phyloP scores from a whole-genome alignment of 345 rosid species.

The Euphorbia lathyris region DNA sequence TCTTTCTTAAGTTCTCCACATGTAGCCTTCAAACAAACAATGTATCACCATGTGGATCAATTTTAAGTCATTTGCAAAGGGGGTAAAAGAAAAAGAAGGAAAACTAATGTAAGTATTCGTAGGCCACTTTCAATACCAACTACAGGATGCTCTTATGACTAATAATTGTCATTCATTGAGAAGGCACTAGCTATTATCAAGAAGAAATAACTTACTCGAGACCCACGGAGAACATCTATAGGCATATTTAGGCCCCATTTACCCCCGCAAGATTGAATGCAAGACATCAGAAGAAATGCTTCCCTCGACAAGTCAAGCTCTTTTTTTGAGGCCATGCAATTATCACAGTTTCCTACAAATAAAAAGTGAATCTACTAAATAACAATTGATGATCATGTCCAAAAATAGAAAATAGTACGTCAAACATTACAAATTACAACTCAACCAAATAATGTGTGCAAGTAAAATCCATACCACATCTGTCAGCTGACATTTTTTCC shows the following conservation, averaged over 20 bases:
- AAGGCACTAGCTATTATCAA: conserved; percentile 4
- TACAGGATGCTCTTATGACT: not conserved
- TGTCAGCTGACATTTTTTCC: conserved; percentile 31
- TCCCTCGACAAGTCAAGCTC: conserved; percentile 45
- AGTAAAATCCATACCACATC: conserved; percentile 35
- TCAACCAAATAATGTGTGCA: not conserved
- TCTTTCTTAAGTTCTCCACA: not conserved
- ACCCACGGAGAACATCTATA: conserved; percentile 49
- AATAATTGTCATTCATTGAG: not conserved
- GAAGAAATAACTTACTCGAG: conserved; percentile 36
- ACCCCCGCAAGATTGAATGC: conserved; percentile 40
- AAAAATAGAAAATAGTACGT: not conserved
- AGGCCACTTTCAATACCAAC: not conserved
- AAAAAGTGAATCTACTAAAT: conserved; percentile 6
- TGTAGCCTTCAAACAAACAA: not conserved
- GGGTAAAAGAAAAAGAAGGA: not conserved
- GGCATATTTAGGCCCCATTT: conserved; percentile 48
- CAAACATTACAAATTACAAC: not conserved
- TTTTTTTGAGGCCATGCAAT: conserved; percentile 31
- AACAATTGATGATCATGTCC: not conserved
- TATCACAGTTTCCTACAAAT: conserved; percentile 50
- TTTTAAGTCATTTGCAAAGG: too few relatives aligned
- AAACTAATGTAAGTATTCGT: not conserved
- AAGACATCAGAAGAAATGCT: conserved; percentile 39
- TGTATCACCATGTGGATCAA: not conserved